Evolutionary conservation across 495 filamentous ascomycete species (phyloP).

Genomic region (Apiosordaria backusii): DNA sequence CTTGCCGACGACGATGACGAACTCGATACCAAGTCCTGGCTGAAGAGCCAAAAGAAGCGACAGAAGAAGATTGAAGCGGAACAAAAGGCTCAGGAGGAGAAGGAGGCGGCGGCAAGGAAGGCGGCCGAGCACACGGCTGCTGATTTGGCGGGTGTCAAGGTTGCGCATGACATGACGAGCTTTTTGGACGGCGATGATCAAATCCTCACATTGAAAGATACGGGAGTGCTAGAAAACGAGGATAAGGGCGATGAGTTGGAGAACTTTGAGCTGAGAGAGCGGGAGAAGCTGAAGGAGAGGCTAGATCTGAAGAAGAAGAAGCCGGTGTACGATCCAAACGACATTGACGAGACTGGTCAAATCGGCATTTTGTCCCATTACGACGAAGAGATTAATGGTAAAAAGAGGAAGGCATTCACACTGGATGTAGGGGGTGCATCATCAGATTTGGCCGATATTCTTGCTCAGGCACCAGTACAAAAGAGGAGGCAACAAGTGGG

Average conservation of each 20-base stretch:
- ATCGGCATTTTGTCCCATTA: constrained; percentile 76
- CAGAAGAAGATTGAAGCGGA: constrained; percentile 84
- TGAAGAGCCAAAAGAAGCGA: constrained; percentile 81
- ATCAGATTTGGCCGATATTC: constrained; percentile 57
- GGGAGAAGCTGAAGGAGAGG: constrained; percentile 71
- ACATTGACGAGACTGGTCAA: constrained; percentile 62
- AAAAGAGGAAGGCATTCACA: constrained; percentile 85
- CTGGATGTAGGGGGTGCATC: constrained; percentile 72
- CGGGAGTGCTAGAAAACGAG: constrained; percentile 77
- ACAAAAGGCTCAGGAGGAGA: constrained; percentile 69
- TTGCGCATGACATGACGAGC: constrained; percentile 75
- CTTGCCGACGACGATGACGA: constrained; percentile 67
- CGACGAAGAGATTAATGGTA: constrained; percentile 91
- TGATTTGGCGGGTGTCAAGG: constrained; percentile 85
- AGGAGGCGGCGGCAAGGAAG: constrained; percentile 56
- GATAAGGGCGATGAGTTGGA: constrained; percentile 92
- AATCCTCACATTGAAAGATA: constrained; percentile 86
- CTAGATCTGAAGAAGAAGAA: constrained; percentile 89
- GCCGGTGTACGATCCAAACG: constrained; percentile 81
- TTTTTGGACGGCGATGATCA: constrained; percentile 80
- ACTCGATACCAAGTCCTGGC: constrained; percentile 80
- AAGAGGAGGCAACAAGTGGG: constrained; percentile 65
- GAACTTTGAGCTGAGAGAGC: constrained; percentile 71
- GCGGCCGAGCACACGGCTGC: constrained; percentile 67
- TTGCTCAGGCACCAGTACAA: constrained; percentile 49